These are phyloP conservation scores for Candida sp. DNA, from an alignment of 1,139 yeast species.

Conservation along the genomic window DNA sequence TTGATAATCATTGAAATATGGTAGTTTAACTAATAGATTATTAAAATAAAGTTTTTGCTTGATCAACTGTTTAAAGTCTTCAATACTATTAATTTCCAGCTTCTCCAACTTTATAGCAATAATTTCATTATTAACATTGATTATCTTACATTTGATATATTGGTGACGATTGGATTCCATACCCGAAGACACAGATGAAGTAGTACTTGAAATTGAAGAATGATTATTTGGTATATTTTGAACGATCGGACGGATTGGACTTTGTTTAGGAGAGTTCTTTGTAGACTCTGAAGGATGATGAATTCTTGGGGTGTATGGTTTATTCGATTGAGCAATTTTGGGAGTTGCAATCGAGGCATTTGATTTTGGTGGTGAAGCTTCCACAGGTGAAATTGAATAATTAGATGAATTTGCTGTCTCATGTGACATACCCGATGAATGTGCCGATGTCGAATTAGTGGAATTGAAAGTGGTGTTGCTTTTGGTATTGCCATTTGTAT, in stretches of 20 bases:
- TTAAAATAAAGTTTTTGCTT: slow-evolving; percentile 23
- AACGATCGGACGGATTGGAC: not conserved
- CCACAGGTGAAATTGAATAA: not conserved
- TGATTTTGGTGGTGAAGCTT: not conserved
- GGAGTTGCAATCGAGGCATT: not conserved
- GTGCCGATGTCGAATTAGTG: not conserved
- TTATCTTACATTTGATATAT: slow-evolving; percentile 25
- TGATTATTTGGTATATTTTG: not conserved
- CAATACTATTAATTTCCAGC: slow-evolving; percentile 18
- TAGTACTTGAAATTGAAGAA: not conserved
- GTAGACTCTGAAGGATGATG: slow-evolving; percentile 1
- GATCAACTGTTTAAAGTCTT: slow-evolving; percentile 25
- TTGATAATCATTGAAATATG: slow-evolving; percentile 20
- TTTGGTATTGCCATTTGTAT: too few species aligned
- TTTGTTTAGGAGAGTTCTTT: not conserved
- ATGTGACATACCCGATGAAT: not conserved
- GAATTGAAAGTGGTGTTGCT: slow-evolving; percentile 3
- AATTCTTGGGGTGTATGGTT: slow-evolving; percentile 3
- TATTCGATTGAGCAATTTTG: not conserved
- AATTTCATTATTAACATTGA: slow-evolving; percentile 24
- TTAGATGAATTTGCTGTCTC: not conserved
- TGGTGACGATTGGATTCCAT: slow-evolving; percentile 5
- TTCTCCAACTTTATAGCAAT: slow-evolving; percentile 26
- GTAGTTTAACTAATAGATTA: slow-evolving; percentile 25
- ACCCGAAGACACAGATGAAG: slow-evolving; percentile 6